phyloP scores from a whole-genome alignment of 805 yeast species.

The Candida andamanensis region DNA sequence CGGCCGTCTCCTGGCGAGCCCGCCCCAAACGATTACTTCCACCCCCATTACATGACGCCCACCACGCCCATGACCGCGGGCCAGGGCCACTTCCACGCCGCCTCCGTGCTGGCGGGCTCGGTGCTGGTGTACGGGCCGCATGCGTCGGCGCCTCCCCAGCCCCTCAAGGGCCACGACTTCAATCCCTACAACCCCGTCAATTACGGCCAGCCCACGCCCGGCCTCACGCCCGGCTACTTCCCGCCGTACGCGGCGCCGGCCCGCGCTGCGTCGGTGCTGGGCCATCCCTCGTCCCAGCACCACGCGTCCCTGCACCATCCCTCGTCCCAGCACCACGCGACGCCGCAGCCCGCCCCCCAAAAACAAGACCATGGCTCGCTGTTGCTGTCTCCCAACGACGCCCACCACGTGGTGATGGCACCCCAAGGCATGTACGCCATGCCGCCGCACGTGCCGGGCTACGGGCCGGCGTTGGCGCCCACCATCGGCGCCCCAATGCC shows the following conservation, averaged over 20 bases:
- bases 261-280: background rate
- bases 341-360: background rate
- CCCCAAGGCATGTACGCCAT: background rate
- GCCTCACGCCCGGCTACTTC: background rate
- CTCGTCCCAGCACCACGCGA: background rate
- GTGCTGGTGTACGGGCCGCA: too few relatives aligned
- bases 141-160: background rate
- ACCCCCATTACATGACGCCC: too few relatives aligned
- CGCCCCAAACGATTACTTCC: too few relatives aligned
- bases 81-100: constrained; percentile 2
- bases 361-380: background rate
- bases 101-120: too few relatives aligned
- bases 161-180: background rate
- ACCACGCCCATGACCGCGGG: too few relatives aligned
- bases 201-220: background rate
- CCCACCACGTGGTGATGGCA: background rate
- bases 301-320: background rate
- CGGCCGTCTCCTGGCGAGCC: too few relatives aligned
- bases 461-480: background rate
- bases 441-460: background rate
- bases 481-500: constrained; percentile 2
- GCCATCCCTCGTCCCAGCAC: constrained; percentile 1
- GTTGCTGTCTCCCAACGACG: too few relatives aligned
- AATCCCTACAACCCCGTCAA: background rate
- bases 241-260: too few relatives aligned